These are phyloP conservation scores for Fusarium napiforme DNA, from an alignment of 2,329 filamentous ascomycete genomes.

Conservation along the genomic window DNA sequence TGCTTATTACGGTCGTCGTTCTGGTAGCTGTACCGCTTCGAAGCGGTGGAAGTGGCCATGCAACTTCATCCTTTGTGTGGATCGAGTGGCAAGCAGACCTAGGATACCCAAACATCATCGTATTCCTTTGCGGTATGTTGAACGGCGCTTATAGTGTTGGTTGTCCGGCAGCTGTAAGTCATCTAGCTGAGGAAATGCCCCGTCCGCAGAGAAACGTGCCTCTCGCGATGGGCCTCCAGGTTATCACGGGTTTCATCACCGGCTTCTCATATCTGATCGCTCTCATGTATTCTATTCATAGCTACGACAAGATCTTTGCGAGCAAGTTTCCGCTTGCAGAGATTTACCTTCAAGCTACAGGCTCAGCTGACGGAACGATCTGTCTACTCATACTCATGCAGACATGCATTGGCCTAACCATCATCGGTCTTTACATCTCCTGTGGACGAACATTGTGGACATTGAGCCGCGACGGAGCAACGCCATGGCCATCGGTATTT, in stretches of 20 bases:
- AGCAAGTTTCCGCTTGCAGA: not conserved
- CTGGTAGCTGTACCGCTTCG: not conserved
- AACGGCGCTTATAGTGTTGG: not conserved
- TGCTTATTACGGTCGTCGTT: not conserved
- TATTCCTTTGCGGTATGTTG: not conserved
- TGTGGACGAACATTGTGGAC: not conserved
- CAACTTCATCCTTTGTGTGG: not conserved
- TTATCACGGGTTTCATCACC: accelerated
- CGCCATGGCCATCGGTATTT: not conserved
- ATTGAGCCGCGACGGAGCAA: not conserved
- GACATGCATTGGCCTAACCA: not conserved
- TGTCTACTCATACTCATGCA: not conserved
- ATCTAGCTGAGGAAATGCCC: not conserved
- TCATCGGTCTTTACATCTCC: not conserved
- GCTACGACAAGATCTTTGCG: not conserved
- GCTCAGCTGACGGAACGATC: not conserved
- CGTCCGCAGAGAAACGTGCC: not conserved
- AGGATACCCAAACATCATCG: not conserved
- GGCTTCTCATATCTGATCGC: not conserved
- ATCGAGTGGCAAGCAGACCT: not conserved
- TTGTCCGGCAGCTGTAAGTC: not conserved
- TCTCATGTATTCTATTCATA: not conserved
- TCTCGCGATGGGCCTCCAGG: not conserved
- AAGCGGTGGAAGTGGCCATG: not conserved
- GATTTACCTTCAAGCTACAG: not conserved